Conservation (phyloP, 1,284 basidiomycete species). For the Exsudoporus floridanus region DNA sequence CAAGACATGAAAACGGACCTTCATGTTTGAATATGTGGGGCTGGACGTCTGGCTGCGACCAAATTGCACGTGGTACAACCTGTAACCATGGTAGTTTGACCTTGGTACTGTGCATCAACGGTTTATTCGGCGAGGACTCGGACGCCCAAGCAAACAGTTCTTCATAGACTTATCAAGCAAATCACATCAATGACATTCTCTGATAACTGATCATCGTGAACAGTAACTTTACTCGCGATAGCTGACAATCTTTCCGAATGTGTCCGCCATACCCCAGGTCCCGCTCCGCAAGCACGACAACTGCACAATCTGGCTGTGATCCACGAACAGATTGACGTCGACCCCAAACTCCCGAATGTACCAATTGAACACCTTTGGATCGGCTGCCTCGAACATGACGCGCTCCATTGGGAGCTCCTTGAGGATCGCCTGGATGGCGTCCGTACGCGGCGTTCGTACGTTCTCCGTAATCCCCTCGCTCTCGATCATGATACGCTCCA, state of each 20-base stretch:
- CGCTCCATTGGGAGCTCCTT: slow-evolving; percentile 43
- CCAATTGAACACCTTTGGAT: slow-evolving; percentile 34
- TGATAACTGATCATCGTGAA: too few relatives aligned
- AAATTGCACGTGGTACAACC: not conserved
- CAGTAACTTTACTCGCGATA: slow-evolving; percentile 11
- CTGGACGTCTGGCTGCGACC: too few relatives aligned
- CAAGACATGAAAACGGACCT: not conserved
- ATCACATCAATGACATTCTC: not conserved
- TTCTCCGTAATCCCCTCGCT: slow-evolving; percentile 51
- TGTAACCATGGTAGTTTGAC: too few relatives aligned
- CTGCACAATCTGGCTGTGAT: slow-evolving; percentile 49
- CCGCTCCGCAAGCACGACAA: slow-evolving; percentile 46
- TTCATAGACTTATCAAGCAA: too few relatives aligned
- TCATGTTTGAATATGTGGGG: not conserved
- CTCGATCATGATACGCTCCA: slow-evolving; percentile 50
- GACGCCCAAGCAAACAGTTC: too few relatives aligned
- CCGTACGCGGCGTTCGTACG: slow-evolving; percentile 43
- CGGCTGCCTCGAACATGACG: slow-evolving; percentile 50
- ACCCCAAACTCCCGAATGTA: slow-evolving; percentile 47
- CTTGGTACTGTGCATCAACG: too few relatives aligned
- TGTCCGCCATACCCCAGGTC: slow-evolving; percentile 47
- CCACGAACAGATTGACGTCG: slow-evolving; percentile 46
- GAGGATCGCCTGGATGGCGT: slow-evolving; percentile 46
- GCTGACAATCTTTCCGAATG: slow-evolving; percentile 33
- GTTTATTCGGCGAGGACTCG: too few relatives aligned